Evolutionary conservation across 495 filamentous ascomycete genomes (phyloP), one percentile per base, ranked within the genome.

Genomic region (Ramalina peruviana): DNA sequence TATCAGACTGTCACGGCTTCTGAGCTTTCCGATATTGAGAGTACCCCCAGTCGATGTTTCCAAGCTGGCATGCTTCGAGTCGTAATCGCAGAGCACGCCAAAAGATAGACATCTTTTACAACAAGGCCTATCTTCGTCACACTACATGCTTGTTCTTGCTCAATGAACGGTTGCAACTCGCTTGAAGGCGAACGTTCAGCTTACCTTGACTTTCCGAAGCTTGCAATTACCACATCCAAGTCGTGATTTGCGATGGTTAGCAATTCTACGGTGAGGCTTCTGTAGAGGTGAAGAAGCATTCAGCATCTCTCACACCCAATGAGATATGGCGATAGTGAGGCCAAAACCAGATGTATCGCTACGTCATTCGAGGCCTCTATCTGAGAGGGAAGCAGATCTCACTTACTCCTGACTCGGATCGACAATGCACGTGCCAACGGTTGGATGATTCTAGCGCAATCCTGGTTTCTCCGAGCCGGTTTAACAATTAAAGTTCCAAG

Each of bases 191-290:
- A 33, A 33, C 7, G 9, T 33, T 33, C 27, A 46, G 55, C 61
- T 20, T 42, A 73, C 70, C 65, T 73, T 73, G 27, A 74, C 53
- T 57, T 67, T 71, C 50, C 69, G 51, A 21, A 72, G 65, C 58
- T 73, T 74, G 62, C 68, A 73, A 54, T 72, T 72, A 27, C 71
- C 65, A 53, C 70, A 73, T 46, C 71, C 71, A 54, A 54, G 65
- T 64, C 69, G 61, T 21, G 70, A 72, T 46, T 62, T 68, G 46
- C 62, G 65, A 56, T 71, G 71, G 4, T 40, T 19, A 13, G 19
- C 43, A 30, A 50, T 1, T 50, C 23, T 50, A 13, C 48, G 39
- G 19, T 36, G 30, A 33, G 30, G 12, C 23, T 25, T 25, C 23
- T 4, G 23, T 25, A 25, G 23, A 25, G 6, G 1, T 25, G 23